Evolutionary conservation across 345 rosid genomes (phyloP).

Genomic region (Boechera stricta): DNA sequence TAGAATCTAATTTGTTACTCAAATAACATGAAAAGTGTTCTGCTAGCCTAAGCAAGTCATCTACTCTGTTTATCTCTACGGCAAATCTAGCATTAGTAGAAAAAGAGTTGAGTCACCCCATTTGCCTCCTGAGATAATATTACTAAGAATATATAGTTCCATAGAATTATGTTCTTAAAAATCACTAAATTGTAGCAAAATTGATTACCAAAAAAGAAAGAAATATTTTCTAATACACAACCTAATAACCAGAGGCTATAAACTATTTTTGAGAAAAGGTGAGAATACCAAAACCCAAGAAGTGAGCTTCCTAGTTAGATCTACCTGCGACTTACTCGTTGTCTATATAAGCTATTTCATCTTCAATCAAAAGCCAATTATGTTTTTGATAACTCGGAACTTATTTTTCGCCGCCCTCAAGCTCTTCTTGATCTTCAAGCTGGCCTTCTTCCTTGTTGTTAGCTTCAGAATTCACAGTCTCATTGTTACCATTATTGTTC

Average conservation of each 20-base stretch:
- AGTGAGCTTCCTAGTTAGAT: slow-evolving; percentile 38
- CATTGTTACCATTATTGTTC: slow-evolving; percentile 54
- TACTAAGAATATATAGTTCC: neutral
- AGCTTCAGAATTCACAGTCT: slow-evolving; percentile 63
- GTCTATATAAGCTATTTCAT: slow-evolving; percentile 18
- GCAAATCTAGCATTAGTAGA: neutral
- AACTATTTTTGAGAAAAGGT: slow-evolving; percentile 20
- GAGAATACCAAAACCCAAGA: slow-evolving; percentile 9
- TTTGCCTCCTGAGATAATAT: neutral
- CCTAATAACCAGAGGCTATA: slow-evolving; percentile 24
- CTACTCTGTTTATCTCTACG: neutral
- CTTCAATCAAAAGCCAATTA: slow-evolving; percentile 18
- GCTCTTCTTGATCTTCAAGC: slow-evolving; percentile 93
- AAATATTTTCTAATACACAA: slow-evolving; percentile 26
- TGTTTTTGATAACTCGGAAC: neutral
- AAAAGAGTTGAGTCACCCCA: neutral
- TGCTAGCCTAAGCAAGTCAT: too few relatives aligned
- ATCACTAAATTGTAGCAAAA: slow-evolving; percentile 17
- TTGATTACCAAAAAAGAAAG: neutral
- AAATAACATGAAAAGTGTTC: too few relatives aligned
- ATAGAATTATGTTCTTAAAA: neutral
- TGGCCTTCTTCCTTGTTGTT: slow-evolving; percentile 77
- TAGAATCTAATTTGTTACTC: too few relatives aligned
- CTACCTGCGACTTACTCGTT: slow-evolving; percentile 22
- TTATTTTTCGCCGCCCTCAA: slow-evolving; percentile 63